These are phyloP conservation scores for Penicillium psychrosexuale DNA, from an alignment of 2,329 filamentous ascomycete genomes.

Conservation along the genomic window DNA sequence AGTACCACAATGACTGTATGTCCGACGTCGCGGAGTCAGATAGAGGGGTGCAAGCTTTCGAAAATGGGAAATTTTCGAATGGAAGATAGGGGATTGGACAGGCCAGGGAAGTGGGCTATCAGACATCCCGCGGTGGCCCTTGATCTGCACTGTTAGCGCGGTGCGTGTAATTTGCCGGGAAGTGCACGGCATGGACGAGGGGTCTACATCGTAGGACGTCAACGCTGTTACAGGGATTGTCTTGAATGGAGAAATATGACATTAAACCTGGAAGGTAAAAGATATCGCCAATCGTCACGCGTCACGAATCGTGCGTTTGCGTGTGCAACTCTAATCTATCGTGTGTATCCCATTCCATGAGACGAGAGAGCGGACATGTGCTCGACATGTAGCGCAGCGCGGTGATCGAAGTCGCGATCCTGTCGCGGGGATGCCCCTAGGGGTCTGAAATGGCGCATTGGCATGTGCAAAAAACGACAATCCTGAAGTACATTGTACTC, in stretches of 20 bases:
- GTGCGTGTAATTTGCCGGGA: neutral
- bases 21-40: neutral
- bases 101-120: neutral
- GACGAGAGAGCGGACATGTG: neutral
- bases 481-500: neutral
- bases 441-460: neutral
- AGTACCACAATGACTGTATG: neutral
- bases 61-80: neutral
- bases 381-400: slow-evolving; percentile 37
- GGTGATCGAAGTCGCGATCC: slow-evolving; percentile 11
- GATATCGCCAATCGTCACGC: neutral
- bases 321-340: neutral
- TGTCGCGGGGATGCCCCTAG: slow-evolving; percentile 5
- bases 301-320: neutral
- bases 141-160: neutral
- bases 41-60: neutral
- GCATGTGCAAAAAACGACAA: neutral
- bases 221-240: neutral
- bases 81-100: neutral
- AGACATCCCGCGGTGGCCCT: neutral
- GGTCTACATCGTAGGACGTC: neutral
- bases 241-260: neutral
- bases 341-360: neutral
- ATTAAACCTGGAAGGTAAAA: neutral
- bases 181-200: neutral